A percentile compares a stretch with the other conserved stretches of the same genome.
Conservation (phyloP, 2,329 filamentous ascomycete genomes). For the Aureobasidium zeae region DNA sequence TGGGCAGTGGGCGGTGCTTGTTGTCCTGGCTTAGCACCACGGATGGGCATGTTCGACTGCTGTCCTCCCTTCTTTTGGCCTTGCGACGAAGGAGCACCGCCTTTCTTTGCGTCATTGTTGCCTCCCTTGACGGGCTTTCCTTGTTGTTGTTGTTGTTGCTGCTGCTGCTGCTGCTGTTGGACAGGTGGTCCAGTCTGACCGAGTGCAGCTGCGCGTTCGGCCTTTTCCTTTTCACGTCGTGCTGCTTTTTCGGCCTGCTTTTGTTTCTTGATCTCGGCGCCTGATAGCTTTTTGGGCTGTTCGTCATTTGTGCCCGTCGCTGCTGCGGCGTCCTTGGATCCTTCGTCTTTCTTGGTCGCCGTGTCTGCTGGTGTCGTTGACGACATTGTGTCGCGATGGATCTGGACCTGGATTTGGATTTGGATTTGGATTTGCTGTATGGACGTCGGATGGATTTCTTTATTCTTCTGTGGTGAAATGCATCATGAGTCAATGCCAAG, state of each 20-base stretch:
- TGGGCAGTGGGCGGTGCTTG: conserved; percentile 51
- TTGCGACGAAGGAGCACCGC: conserved; percentile 24
- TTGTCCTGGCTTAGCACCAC: conserved; percentile 17
- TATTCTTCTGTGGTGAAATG: no score
- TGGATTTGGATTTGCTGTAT: not conserved
- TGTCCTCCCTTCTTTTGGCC: conserved; percentile 23
- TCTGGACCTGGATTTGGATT: no score
- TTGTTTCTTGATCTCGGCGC: conserved; percentile 77
- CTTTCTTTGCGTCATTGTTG: conserved; percentile 27
- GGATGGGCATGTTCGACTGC: conserved; percentile 29
- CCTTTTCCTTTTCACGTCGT: conserved; percentile 51
- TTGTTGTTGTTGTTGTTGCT: conserved; percentile 25
- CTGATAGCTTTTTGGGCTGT: conserved; percentile 49
- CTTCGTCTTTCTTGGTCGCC: conserved; percentile 6
- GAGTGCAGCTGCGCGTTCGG: conserved; percentile 20
- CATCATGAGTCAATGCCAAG: no score
- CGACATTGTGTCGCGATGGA: not conserved
- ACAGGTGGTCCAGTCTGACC: conserved; percentile 17
- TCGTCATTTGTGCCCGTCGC: conserved; percentile 10
- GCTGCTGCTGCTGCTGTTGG: no score
- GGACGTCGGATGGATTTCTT: not conserved
- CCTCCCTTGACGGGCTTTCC: conserved; percentile 25
- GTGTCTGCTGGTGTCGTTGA: conserved; percentile 1
- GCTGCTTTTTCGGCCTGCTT: conserved; percentile 89
- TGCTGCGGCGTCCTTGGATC: conserved; percentile 12